Evolutionary conservation across 345 rosid species (phyloP).

Genomic region (Eucalyptus guilfoylei): DNA sequence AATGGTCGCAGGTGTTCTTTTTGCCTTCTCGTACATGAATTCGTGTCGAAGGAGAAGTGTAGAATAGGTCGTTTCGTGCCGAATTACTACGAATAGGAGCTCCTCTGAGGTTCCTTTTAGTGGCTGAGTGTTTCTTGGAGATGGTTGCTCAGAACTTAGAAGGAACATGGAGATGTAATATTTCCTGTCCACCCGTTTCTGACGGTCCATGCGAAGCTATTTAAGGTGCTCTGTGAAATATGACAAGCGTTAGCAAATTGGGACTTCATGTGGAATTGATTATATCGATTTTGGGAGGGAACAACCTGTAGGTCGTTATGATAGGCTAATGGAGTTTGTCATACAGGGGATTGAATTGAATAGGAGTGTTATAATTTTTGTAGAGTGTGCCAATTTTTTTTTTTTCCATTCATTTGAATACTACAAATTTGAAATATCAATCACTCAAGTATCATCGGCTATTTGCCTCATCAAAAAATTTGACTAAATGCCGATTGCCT

Average conservation of each 20-base stretch:
- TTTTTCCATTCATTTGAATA: too few species aligned
- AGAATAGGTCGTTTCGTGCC: not conserved
- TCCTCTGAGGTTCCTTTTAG: not conserved
- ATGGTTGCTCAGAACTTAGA: not conserved
- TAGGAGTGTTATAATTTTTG: accelerated
- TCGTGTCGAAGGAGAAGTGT: not conserved
- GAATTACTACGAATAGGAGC: not conserved
- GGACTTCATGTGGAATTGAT: not conserved
- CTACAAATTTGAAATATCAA: too few species aligned
- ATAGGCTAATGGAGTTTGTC: not conserved
- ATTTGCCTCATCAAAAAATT: too few species aligned
- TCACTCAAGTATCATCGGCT: accelerated
- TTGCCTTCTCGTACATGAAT: not conserved
- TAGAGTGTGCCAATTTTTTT: accelerated
- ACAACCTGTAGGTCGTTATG: not conserved
- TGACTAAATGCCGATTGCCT: accelerated
- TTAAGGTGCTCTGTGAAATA: not conserved
- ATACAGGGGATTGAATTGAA: accelerated
- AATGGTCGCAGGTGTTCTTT: not conserved
- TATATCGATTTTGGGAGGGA: not conserved
- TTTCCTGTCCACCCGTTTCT: not conserved
- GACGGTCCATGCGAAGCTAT: not conserved
- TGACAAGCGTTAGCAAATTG: not conserved
- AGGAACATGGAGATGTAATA: too few species aligned
- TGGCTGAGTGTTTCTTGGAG: not conserved